phyloP scores from a whole-genome alignment of 2,329 filamentous ascomycete species.

The Penicillium paneum region DNA sequence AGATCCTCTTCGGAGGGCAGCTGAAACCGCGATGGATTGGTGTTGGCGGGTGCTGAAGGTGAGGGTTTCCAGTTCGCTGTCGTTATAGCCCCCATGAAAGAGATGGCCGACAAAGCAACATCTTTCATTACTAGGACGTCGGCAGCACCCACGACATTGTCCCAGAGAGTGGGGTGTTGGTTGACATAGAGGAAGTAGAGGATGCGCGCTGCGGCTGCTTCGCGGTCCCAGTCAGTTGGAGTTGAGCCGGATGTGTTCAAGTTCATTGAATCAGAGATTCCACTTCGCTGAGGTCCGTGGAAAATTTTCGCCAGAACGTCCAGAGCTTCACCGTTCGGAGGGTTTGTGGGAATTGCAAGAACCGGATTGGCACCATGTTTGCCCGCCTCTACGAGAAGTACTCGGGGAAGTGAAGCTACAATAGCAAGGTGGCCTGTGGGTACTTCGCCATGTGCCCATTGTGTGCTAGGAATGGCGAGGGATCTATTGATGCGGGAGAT shows the following conservation, averaged over 20 bases:
- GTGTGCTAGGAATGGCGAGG: conserved; percentile 44
- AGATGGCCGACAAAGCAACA: conserved; percentile 54
- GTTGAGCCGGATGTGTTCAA: conserved; percentile 33
- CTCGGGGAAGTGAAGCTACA: conserved; percentile 56
- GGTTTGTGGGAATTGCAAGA: conserved; percentile 50
- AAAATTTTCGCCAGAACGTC: conserved; percentile 56
- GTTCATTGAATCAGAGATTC: conserved; percentile 28
- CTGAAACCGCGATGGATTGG: conserved; percentile 27
- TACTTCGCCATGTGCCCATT: conserved; percentile 54
- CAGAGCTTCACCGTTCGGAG: conserved; percentile 53
- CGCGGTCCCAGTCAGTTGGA: conserved; percentile 42
- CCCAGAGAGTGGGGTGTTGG: conserved; percentile 52
- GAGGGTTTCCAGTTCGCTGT: conserved; percentile 54
- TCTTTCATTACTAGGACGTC: conserved; percentile 58
- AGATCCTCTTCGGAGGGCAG: conserved; percentile 43
- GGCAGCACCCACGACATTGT: conserved; percentile 52
- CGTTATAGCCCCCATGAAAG: conserved; percentile 52
- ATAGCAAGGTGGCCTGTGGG: conserved; percentile 56
- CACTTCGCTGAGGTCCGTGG: conserved; percentile 47
- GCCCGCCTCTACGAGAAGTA: conserved; percentile 48
- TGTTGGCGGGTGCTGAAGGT: conserved; percentile 28
- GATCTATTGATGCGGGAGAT: conserved; percentile 48
- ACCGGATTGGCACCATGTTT: conserved; percentile 44
- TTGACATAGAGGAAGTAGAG: conserved; percentile 56
- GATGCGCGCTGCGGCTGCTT: conserved; percentile 53